These are phyloP conservation scores for Botrytis elliptica DNA, from an alignment of 2,329 filamentous ascomycete species.

Conservation along the genomic window DNA sequence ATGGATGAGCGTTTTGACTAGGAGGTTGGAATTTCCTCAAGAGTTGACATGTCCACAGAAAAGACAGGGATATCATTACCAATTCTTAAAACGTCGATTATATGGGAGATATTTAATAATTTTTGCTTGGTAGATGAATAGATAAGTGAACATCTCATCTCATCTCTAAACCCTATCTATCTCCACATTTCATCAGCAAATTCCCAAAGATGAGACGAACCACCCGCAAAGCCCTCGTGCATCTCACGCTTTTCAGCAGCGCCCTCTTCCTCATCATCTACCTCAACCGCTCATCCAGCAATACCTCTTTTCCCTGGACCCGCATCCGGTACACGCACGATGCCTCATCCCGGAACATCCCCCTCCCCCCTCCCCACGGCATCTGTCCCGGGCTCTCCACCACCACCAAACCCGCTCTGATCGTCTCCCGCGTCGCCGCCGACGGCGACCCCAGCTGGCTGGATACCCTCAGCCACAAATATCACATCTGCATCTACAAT, in stretches of 20 bases:
- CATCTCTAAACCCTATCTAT: not conserved
- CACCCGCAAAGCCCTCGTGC: slow-evolving; percentile 40
- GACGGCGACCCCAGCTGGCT: slow-evolving; percentile 47
- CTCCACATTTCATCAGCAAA: too few relatives aligned
- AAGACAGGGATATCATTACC: not conserved
- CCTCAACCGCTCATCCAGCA: slow-evolving; percentile 37
- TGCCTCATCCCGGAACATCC: slow-evolving; percentile 26
- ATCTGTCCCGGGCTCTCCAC: slow-evolving; percentile 44
- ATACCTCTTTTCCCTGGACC: slow-evolving; percentile 44
- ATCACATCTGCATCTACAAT: slow-evolving; percentile 48
- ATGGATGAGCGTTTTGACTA: too few relatives aligned
- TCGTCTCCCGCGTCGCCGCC: slow-evolving; percentile 44
- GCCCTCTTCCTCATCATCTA: slow-evolving; percentile 42
- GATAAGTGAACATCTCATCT: not conserved
- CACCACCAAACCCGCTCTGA: slow-evolving; percentile 45
- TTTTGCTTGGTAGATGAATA: not conserved
- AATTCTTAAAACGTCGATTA: not conserved
- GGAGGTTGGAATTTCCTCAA: not conserved
- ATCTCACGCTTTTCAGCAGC: slow-evolving; percentile 41
- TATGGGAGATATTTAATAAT: too few relatives aligned
- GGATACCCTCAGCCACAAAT: slow-evolving; percentile 41
- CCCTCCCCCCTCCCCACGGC: slow-evolving; percentile 42
- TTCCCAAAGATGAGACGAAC: slow-evolving; percentile 40
- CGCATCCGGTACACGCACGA: slow-evolving; percentile 43
- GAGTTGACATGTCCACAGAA: not conserved